Evolutionary conservation across 2,329 filamentous ascomycete genomes (phyloP).

Genomic region (Xylariaceae sp.): DNA sequence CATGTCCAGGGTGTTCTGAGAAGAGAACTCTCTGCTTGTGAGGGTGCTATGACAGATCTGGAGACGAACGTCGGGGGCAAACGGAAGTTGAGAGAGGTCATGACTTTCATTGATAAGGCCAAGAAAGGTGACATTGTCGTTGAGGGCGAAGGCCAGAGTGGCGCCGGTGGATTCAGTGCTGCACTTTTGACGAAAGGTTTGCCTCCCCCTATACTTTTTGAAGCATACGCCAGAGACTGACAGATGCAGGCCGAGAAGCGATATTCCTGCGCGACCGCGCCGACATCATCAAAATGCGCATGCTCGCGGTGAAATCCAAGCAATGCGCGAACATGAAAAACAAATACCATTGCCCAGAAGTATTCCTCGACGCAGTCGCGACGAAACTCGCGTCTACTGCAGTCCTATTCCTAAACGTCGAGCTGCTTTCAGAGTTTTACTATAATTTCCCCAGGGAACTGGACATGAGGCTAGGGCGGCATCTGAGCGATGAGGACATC

Average conservation of each 20-base stretch:
- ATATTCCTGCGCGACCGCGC: constrained; percentile 90
- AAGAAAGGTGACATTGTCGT: constrained; percentile 79
- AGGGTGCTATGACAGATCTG: constrained; percentile 69
- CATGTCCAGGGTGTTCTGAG: constrained; percentile 80
- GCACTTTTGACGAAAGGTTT: constrained; percentile 78
- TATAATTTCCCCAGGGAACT: constrained; percentile 95
- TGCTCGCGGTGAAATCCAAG: constrained; percentile 82
- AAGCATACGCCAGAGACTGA: not conserved
- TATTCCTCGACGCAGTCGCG: constrained; percentile 96
- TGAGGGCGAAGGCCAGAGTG: constrained; percentile 77
- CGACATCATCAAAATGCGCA: constrained; percentile 84
- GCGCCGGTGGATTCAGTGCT: constrained; percentile 90
- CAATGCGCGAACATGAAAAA: constrained; percentile 81
- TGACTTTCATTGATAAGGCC: constrained; percentile 85
- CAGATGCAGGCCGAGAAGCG: constrained; percentile 71
- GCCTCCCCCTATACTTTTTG: constrained; percentile 19
- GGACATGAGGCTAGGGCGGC: constrained; percentile 78
- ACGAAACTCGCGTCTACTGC: constrained; percentile 93
- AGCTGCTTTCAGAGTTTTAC: constrained; percentile 94
- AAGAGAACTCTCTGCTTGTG: constrained; percentile 79
- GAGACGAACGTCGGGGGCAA: constrained; percentile 76
- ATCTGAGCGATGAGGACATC: constrained; percentile 73
- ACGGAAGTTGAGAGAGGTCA: constrained; percentile 83
- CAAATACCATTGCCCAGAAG: constrained; percentile 94
- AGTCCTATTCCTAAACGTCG: constrained; percentile 95